These are phyloP conservation scores for Apiospora marii DNA, from an alignment of 2,329 filamentous ascomycete species.

Conservation along the genomic window DNA sequence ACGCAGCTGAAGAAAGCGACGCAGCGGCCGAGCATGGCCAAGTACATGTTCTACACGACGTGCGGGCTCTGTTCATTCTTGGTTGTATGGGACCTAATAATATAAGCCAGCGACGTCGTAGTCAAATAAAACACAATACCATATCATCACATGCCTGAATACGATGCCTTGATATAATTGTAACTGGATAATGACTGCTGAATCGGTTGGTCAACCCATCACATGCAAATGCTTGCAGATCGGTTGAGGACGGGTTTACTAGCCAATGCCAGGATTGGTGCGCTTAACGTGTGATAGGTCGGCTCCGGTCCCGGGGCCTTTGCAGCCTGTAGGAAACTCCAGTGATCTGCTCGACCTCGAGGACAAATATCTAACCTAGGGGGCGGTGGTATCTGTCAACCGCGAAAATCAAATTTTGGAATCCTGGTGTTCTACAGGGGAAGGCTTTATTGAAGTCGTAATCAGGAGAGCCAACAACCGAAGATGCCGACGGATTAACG, in stretches of 20 bases:
- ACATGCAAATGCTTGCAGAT: not conserved
- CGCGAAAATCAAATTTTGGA: not conserved
- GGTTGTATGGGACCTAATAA: conserved; percentile 79
- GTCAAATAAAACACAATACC: not conserved
- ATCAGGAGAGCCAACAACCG: not conserved
- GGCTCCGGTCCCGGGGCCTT: not conserved
- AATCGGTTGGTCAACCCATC: not conserved
- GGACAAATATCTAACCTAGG: too few relatives aligned
- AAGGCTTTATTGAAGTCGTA: not conserved
- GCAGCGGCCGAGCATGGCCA: conserved; percentile 74
- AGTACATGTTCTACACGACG: conserved; percentile 82
- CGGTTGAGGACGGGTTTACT: not conserved
- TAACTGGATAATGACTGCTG: not conserved
- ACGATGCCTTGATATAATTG: not conserved
- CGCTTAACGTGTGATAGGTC: not conserved
- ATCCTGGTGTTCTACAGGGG: not conserved
- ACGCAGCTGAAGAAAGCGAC: conserved; percentile 87
- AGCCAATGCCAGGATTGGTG: conserved; percentile 1
- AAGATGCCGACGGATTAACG: conserved; percentile 15
- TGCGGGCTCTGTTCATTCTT: conserved; percentile 77
- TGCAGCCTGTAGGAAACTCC: not conserved
- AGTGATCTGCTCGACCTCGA: not conserved
- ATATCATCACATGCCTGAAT: not conserved
- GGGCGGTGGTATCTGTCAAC: not conserved
- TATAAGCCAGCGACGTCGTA: conserved; percentile 44